These are phyloP conservation scores for Arthrobotrys megalospora DNA, from an alignment of 2,329 filamentous ascomycete genomes.

Conservation along the genomic window DNA sequence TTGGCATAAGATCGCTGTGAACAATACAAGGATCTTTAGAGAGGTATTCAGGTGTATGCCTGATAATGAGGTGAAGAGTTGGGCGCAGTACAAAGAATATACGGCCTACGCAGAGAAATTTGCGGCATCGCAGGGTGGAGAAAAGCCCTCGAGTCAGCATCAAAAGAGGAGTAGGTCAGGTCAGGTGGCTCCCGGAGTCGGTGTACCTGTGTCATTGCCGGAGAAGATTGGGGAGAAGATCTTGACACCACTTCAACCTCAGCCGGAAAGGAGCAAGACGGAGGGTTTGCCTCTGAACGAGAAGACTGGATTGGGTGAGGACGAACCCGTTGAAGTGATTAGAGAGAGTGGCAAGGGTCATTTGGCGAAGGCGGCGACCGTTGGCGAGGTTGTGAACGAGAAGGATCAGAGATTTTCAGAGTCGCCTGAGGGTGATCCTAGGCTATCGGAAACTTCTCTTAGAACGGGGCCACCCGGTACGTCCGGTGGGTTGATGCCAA, in stretches of 20 bases:
- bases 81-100: conserved; percentile 93
- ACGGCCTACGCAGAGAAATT: conserved; percentile 83
- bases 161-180: conserved; percentile 70
- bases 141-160: conserved; percentile 69
- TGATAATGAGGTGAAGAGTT: conserved; percentile 91
- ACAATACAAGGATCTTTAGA: conserved; percentile 95
- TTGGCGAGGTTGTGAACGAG: conserved; percentile 26
- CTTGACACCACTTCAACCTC: no score
- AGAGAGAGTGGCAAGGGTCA: conserved; percentile 11
- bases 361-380: conserved; percentile 6
- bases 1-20: conserved; percentile 88
- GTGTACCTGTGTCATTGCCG: conserved; percentile 22
- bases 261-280: conserved; percentile 65
- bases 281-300: conserved; percentile 61
- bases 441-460: conserved; percentile 44
- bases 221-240: conserved; percentile 60
- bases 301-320: conserved; percentile 27
- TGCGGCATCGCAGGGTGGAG: conserved; percentile 74
- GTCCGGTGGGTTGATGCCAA: conserved; percentile 17
- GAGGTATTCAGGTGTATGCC: conserved; percentile 97
- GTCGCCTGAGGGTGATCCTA: conserved; percentile 22
- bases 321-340: not conserved
- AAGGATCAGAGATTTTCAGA: conserved; percentile 42
- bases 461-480: conserved; percentile 9
- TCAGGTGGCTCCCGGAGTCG: conserved; percentile 68